Percentiles rank a stretch among this genome's conserved stretches.
Conservation (phyloP, 257 asterid genomes). For the Primulina huaijiensis region DNA sequence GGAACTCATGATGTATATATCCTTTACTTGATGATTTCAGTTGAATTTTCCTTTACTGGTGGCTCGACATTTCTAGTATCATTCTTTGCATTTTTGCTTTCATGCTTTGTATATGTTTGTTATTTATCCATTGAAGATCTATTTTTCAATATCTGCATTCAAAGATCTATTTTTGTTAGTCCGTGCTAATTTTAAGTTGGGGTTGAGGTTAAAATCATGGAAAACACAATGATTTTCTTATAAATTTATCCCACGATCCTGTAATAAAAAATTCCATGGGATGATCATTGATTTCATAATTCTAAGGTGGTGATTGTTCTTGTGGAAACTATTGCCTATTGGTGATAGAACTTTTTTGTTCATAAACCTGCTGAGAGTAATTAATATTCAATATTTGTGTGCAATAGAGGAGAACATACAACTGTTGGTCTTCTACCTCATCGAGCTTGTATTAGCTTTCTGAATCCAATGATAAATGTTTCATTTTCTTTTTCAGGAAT, state of each 20-base stretch:
- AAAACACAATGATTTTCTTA: too few relatives aligned
- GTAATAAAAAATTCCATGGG: too few relatives aligned
- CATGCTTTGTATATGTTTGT: not conserved
- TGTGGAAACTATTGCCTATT: not conserved
- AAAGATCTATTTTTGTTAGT: too few relatives aligned
- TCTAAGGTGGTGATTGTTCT: not conserved
- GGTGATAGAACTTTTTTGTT: not conserved
- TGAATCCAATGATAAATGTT: not conserved
- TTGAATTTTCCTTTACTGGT: not conserved
- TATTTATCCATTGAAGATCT: not conserved
- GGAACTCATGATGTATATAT: not conserved
- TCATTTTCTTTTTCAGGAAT: not conserved
- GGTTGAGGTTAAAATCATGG: not conserved
- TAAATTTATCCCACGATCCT: not conserved
- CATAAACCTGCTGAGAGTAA: not conserved
- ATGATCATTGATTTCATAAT: too few relatives aligned
- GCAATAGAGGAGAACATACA: not conserved
- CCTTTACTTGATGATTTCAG: not conserved
- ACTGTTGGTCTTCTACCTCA: not conserved
- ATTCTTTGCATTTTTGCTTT: not conserved
- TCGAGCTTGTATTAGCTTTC: not conserved
- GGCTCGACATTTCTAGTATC: not conserved
- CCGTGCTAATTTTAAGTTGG: not conserved
- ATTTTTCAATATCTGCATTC: not conserved
- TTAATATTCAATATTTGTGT: not conserved